Percentiles rank a stretch among this genome's conserved stretches.
These are phyloP conservation scores for rapeseed (Brassica napus) DNA, from an alignment of 345 rosid genomes.

Conservation along the genomic window Da-Ae NC_063450.1:54879001-54879500, in stretches of 20 bases:
- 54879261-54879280: conserved; percentile 75
- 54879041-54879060: no score
- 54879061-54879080: conserved; percentile 15
- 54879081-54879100: not conserved
- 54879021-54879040: no score
- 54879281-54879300: conserved; percentile 75
- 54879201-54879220: not conserved
- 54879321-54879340: conserved; percentile 80
- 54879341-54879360: conserved; percentile 94
- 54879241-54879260: conserved; percentile 54
- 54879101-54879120: not conserved
- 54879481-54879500: not conserved
- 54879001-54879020: no score
- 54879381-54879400: conserved; percentile 98
- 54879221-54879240: conserved; percentile 6
- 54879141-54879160: not conserved
- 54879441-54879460: not conserved
- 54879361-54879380: conserved; percentile 80
- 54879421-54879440: conserved; percentile 94
- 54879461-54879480: not conserved
- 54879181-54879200: not conserved
- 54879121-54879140: not conserved
- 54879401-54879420: conserved; percentile 81
- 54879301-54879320: conserved; percentile 52
- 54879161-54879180: not conserved